Evolutionary conservation across 2,329 filamentous ascomycete genomes (phyloP), one percentile per base, ranked within the genome.

Genomic region (Tolypocladium cylindrosporum): DNA sequence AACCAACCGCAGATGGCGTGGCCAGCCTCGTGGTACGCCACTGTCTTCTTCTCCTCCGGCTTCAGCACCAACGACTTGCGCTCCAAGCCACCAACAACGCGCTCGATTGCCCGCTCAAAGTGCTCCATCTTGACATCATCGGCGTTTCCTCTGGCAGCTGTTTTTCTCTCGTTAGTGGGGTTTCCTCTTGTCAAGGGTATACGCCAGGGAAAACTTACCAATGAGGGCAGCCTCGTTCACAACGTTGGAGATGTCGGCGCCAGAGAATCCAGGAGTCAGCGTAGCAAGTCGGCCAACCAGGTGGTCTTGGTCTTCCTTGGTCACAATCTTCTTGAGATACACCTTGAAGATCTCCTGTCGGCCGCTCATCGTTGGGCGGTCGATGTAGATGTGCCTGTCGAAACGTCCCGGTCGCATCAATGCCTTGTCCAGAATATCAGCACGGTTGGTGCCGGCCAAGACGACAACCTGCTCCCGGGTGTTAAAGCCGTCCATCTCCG

Each of bases 401-500:
- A 99, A 99, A 67, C 94, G 91, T 59, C 94, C 94, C 56, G 94
- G 94, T 68, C 94, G 88, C 90, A 97, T 94, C 64, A 99, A 78
- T 9, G 94, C 94, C 77, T 94, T 91, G 73, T 99, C 94, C 48
- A 99, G 83, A 54, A 97, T 86, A 72, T 99, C 94, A 13, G 91
- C 89, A 75, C 94, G 84, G 77, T 99, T 99, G 58, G 94, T 99
- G 77, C 94, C 94, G 54, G 94, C 94, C 61, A 99, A 82, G 39
- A 99, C 94, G 56, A 99, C 93, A 48, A 99, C 90, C 75, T 97
- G 93, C 68, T 97, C 93, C 2, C 88, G 85, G 9, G 93, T 97
- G 75, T 97, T 97, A 85, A 97, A 97, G 59, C 93, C 94, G 71
- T 99, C 94, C 94, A 99, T 99, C 73, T 99, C 94, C 0, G 94